These are phyloP conservation scores for Grosmannia clavigera DNA, from an alignment of 2,329 filamentous ascomycete species.

Conservation along the genomic window DNA sequence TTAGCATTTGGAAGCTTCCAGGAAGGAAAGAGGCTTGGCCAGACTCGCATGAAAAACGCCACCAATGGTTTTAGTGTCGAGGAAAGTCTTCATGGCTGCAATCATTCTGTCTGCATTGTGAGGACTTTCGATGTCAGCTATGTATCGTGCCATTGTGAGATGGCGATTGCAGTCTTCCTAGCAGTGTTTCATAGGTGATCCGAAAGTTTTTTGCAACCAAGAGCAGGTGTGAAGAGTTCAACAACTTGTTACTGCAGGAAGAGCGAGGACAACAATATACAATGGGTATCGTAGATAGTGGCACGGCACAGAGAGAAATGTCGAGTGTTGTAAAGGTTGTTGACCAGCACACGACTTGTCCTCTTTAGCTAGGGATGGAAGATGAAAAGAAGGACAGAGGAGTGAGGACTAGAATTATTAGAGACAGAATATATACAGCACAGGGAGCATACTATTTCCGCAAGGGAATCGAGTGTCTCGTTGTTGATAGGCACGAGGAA, in stretches of 20 bases:
- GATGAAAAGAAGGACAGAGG: not conserved
- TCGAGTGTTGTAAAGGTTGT: no score
- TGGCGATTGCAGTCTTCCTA: not conserved
- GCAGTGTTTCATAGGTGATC: not conserved
- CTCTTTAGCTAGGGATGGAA: not conserved
- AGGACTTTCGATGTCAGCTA: constrained; percentile 1
- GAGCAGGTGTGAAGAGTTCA: no score
- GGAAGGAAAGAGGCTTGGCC: not conserved
- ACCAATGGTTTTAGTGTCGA: not conserved
- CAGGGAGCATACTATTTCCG: not conserved
- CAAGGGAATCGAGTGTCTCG: not conserved
- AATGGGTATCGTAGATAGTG: no score
- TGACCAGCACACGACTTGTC: no score
- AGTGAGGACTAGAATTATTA: not conserved
- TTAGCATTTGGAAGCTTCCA: not conserved
- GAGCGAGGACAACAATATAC: not conserved
- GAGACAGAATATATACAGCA: not conserved
- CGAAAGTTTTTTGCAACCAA: not conserved
- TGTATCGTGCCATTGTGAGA: not conserved
- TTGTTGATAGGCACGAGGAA: not conserved
- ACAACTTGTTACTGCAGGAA: not conserved
- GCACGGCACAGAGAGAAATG: no score
- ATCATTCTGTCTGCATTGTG: not conserved
- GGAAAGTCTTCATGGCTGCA: not conserved
- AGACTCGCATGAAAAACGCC: constrained; percentile 4